Conservation (phyloP, 208 protist species). For the Leishmania tropica region DNA sequence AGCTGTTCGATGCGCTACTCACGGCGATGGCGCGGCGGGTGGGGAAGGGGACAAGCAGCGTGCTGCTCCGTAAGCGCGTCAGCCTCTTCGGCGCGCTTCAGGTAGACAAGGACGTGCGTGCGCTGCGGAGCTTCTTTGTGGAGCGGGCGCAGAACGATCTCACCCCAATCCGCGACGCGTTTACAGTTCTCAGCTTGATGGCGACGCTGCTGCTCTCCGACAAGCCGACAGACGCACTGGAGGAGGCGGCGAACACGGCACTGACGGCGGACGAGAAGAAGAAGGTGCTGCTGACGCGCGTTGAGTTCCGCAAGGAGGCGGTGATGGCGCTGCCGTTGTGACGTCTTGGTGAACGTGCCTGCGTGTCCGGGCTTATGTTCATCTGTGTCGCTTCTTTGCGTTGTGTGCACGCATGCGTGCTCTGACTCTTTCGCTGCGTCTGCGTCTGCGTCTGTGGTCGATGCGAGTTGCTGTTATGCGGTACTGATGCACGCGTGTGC, state of each 20-base stretch:
- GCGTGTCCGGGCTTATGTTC: background rate
- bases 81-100: slow-evolving; percentile 79
- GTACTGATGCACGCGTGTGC: background rate
- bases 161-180: slow-evolving; percentile 53
- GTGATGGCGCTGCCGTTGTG: slow-evolving; percentile 59
- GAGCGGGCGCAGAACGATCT: slow-evolving; percentile 48
- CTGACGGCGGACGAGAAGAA: slow-evolving; percentile 80
- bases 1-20: slow-evolving; percentile 62
- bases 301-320: slow-evolving; percentile 69
- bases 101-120: slow-evolving; percentile 81
- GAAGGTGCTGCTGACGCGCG: slow-evolving; percentile 54
- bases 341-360: background rate
- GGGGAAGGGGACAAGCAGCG: slow-evolving; percentile 27
- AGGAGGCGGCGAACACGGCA: slow-evolving; percentile 57
- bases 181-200: slow-evolving; percentile 50
- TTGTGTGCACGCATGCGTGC: background rate
- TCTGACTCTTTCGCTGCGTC: background rate
- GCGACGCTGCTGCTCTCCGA: slow-evolving; percentile 71
- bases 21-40: slow-evolving; percentile 40
- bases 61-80: slow-evolving; percentile 58
- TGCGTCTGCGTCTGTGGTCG: background rate
- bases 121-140: slow-evolving; percentile 68
- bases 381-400: background rate
- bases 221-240: slow-evolving; percentile 65
- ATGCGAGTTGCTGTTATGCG: background rate